Base-by-base conservation (phyloP, 805 yeast genomes). In the Candida easanensis region DNA sequence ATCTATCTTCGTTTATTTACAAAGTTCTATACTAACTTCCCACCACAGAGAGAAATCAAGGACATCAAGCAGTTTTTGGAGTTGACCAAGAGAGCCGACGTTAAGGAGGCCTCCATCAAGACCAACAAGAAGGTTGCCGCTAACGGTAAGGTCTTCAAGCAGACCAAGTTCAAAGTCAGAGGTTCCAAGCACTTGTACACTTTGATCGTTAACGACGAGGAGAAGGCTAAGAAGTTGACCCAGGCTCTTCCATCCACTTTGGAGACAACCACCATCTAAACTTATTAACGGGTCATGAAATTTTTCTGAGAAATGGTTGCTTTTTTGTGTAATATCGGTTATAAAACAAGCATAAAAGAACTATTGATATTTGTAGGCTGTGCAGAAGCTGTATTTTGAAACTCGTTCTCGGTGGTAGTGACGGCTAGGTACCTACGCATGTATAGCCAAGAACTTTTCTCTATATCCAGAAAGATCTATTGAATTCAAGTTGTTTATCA, bases 121-220 rank as follows among this genome's bases (percentile, higher is more conserved):
- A 82, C 84, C 77, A 88, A 88, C 88, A 73, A 79, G 70, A 83
- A 84, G 75, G 62, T 83, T 66, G 82, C 81, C 77, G 78, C 84
- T 61, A 75, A 76, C 71, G 95, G 93, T 73, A 84, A 84, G 79
- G 76, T 77, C 60, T 78, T 79, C 82, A 84, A 85, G 77, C 93
- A 86, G 77, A 89, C 97, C 79, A 93, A 93, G 78, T 93, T 93
- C 90, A 93, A 93, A 87, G 88, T 93, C 68, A 89, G 98, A 82
- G 97, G 97, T 73, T 66, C 96, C 56, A 88, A 79, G 73, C 73
- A 86, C 80, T 82, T 88, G 69, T 93, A 93, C 87, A 93, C 99
- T 63, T 80, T 91, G 74, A 86, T 86, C 62, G 91, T 93, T 66
- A 81, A 85, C 78, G 98, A 93, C 73, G 85, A 88, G 66, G 84